These are phyloP conservation scores for Orbilia quercus DNA, from an alignment of 2,329 filamentous ascomycete species.

Conservation along the genomic window DNA sequence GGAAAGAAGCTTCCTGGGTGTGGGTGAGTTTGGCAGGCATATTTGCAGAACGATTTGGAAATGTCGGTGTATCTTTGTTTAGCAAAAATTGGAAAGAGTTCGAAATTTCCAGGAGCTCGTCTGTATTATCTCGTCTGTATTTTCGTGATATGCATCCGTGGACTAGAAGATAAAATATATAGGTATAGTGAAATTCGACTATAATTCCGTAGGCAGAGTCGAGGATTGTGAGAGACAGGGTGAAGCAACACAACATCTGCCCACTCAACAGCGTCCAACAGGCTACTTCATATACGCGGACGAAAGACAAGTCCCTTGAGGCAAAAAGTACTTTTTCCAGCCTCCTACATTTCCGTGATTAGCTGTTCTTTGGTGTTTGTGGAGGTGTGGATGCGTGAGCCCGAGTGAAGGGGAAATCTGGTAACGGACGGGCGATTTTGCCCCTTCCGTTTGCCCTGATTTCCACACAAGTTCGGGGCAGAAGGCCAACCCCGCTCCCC, in stretches of 20 bases:
- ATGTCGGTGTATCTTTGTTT: background rate
- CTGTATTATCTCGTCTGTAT: too few relatives aligned
- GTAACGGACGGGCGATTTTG: slow-evolving; percentile 28
- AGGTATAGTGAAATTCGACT: too few relatives aligned
- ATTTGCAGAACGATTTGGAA: slow-evolving; percentile 9
- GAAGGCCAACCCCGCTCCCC: slow-evolving; percentile 43
- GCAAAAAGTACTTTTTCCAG: slow-evolving; percentile 15
- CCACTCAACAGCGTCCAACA: slow-evolving; percentile 28
- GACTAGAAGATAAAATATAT: too few relatives aligned
- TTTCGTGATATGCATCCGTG: too few relatives aligned
- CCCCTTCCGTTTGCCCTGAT: slow-evolving; percentile 44
- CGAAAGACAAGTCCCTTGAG: background rate
- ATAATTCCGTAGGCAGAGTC: background rate
- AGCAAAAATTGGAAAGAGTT: too few relatives aligned
- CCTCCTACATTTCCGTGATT: slow-evolving; percentile 37
- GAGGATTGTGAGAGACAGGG: slow-evolving; percentile 31
- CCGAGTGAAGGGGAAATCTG: slow-evolving; percentile 38
- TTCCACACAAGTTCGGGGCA: slow-evolving; percentile 47
- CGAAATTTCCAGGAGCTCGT: background rate
- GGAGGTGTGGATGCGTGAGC: slow-evolving; percentile 19
- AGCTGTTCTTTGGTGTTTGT: slow-evolving; percentile 4
- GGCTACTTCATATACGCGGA: slow-evolving; percentile 35
- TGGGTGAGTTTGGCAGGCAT: slow-evolving; percentile 55
- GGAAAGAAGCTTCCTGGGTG: slow-evolving; percentile 49
- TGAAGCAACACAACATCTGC: slow-evolving; percentile 31